Evolutionary conservation across 2,329 filamentous ascomycete genomes (phyloP).

Genomic region (Chaetomiaceae sp.): DNA sequence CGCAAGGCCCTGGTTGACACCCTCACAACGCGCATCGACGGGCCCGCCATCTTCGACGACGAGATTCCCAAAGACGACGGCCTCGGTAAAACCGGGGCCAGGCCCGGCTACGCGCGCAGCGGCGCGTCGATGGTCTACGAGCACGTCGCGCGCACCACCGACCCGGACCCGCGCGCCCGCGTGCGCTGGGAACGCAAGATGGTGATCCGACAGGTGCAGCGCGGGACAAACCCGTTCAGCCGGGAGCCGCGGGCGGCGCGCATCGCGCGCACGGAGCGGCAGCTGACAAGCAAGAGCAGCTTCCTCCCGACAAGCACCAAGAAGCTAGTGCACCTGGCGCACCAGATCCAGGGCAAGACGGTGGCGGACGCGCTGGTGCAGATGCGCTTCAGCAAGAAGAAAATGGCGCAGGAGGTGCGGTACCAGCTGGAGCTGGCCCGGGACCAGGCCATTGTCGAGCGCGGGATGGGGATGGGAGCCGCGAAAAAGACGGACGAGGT

Average conservation of each 20-base stretch:
- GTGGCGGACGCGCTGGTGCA: constrained; percentile 89
- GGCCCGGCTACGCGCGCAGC: neutral
- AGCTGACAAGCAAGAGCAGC: constrained; percentile 54
- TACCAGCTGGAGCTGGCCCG: constrained; percentile 77
- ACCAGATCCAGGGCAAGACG: constrained; percentile 90
- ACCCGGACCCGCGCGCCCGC: constrained; percentile 70
- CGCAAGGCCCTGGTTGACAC: constrained; percentile 17
- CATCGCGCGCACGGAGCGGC: constrained; percentile 61
- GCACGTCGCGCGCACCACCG: constrained; percentile 59
- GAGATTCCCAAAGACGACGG: constrained; percentile 26
- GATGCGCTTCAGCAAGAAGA: constrained; percentile 95
- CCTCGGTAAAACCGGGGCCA: neutral
- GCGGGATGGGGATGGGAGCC: constrained; percentile 75
- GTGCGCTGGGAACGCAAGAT: constrained; percentile 78
- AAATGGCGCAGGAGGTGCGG: constrained; percentile 73
- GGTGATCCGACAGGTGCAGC: constrained; percentile 70
- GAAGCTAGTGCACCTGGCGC: constrained; percentile 81
- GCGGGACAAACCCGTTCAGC: constrained; percentile 58
- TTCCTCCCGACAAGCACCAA: constrained; percentile 82
- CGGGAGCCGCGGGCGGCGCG: constrained; percentile 54
- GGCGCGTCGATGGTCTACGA: constrained; percentile 40
- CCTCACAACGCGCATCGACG: constrained; percentile 35
- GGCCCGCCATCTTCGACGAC: constrained; percentile 49
- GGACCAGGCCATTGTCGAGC: constrained; percentile 71
- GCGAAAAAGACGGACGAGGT: constrained; percentile 28